These are phyloP conservation scores for Amanita rimosa DNA, from an alignment of 768 basidiomycete species.

Conservation along the genomic window DNA sequence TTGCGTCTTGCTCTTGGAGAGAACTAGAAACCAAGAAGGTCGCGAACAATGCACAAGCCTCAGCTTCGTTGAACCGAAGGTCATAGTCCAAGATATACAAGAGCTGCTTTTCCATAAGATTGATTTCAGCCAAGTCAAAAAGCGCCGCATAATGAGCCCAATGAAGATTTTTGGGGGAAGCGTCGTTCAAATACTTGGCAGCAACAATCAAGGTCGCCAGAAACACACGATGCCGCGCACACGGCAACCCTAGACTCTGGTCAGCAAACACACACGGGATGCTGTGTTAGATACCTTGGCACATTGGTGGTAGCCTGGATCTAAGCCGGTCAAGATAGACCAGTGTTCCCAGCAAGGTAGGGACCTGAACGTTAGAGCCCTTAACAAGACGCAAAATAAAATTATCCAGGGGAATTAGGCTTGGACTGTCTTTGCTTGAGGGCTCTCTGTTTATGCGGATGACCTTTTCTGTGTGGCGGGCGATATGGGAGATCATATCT, in stretches of 20 bases:
- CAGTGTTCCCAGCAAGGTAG: constrained; percentile 84
- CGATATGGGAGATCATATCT: constrained; percentile 83
- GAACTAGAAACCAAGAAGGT: constrained; percentile 43
- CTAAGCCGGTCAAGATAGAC: constrained; percentile 86
- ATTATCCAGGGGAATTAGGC: constrained; percentile 55
- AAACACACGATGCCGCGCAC: constrained; percentile 92
- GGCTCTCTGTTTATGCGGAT: constrained; percentile 61
- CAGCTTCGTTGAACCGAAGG: constrained; percentile 79
- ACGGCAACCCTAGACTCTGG: constrained; percentile 53
- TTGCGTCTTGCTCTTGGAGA: constrained; percentile 19
- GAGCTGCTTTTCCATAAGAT: constrained; percentile 96
- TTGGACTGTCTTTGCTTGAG: constrained; percentile 5
- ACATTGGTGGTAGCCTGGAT: constrained; percentile 66
- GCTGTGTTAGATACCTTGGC: constrained; percentile 53
- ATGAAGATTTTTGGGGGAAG: constrained; percentile 91
- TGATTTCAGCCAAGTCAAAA: constrained; percentile 75
- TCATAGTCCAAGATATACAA: constrained; percentile 89
- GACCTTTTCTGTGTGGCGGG: constrained; percentile 63
- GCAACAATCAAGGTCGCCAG: constrained; percentile 92
- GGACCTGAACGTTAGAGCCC: constrained; percentile 79
- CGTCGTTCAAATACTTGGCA: constrained; percentile 95
- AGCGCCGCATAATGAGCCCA: constrained; percentile 74
- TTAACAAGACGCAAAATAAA: constrained; percentile 79
- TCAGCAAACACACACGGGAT: background rate
- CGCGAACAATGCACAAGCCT: constrained; percentile 60